Conservation (phyloP, 352 stramenopile species). For the Pythium rishiriense region DNA sequence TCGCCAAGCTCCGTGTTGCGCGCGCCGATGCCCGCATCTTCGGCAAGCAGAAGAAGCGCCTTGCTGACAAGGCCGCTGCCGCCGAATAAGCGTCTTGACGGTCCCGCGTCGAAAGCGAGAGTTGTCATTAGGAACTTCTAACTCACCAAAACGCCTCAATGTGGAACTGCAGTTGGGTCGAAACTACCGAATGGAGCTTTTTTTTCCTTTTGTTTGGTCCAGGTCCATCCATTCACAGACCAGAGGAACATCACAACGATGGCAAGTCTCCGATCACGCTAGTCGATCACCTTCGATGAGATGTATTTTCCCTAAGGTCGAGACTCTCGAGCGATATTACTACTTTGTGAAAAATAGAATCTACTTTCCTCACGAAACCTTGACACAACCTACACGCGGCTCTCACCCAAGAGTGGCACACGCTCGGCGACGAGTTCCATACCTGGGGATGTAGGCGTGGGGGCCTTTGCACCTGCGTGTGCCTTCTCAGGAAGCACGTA, state of each 20-base stretch:
- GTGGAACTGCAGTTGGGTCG: slow-evolving; percentile 34
- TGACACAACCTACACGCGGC: slow-evolving; percentile 5
- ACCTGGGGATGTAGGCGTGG: slow-evolving; percentile 36
- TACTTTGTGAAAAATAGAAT: neutral
- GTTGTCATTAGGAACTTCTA: slow-evolving; percentile 38
- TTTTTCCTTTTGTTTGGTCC: slow-evolving; percentile 3
- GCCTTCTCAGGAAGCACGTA: slow-evolving; percentile 71
- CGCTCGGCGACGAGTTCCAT: slow-evolving; percentile 36
- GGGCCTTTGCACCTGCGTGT: slow-evolving; percentile 18
- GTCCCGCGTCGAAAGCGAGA: slow-evolving; percentile 12
- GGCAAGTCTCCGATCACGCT: no score
- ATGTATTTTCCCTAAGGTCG: no score
- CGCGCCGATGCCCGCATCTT: slow-evolving; percentile 84
- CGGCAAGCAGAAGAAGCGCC: slow-evolving; percentile 89
- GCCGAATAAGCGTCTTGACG: slow-evolving; percentile 66
- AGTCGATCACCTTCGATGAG: no score
- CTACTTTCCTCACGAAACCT: no score
- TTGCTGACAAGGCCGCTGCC: slow-evolving; percentile 84
- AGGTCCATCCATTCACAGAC: no score
- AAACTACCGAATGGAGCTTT: slow-evolving; percentile 7
- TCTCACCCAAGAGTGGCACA: slow-evolving; percentile 45
- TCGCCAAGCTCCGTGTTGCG: slow-evolving; percentile 81
- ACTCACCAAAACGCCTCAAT: slow-evolving; percentile 34
- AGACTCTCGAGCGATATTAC: neutral
- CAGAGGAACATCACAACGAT: no score